These are phyloP conservation scores for Talaromyces liani DNA, from an alignment of 495 filamentous ascomycete species.

Conservation along the genomic window DNA sequence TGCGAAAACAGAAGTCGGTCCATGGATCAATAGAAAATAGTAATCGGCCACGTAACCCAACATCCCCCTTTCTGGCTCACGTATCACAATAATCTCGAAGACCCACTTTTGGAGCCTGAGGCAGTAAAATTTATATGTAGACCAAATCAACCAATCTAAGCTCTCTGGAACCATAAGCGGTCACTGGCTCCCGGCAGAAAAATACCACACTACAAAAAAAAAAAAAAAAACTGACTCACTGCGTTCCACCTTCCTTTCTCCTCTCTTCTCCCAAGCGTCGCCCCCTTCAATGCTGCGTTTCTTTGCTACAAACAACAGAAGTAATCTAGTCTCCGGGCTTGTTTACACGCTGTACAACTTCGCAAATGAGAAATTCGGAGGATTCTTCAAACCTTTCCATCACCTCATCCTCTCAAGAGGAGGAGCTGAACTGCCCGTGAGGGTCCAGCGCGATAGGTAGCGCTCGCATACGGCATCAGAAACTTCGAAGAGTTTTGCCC, in stretches of 20 bases:
- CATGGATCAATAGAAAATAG: neutral
- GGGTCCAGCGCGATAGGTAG: constrained; percentile 81
- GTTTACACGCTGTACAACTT: constrained; percentile 18
- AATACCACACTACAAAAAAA: constrained; percentile 1
- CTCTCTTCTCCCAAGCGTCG: constrained; percentile 55
- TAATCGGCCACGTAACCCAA: neutral
- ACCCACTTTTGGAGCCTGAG: neutral
- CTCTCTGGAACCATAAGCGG: no score
- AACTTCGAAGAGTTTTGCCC: constrained; percentile 63
- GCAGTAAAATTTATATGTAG: neutral
- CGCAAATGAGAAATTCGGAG: constrained; percentile 99
- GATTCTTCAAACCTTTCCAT: constrained; percentile 69
- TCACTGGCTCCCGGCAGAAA: neutral
- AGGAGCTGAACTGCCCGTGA: constrained; percentile 62
- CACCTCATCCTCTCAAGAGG: constrained; percentile 26
- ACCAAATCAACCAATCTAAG: neutral
- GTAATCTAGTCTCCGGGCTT: neutral
- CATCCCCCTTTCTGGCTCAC: neutral
- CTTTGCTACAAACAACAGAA: constrained; percentile 87
- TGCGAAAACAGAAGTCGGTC: no score
- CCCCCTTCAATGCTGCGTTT: constrained; percentile 98
- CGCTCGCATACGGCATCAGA: constrained; percentile 96
- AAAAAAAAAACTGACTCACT: neutral
- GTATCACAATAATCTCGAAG: neutral
- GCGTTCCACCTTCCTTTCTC: neutral